phyloP scores from a whole-genome alignment of 148 eudicot genomes.

The Polygonum aviculare region DNA sequence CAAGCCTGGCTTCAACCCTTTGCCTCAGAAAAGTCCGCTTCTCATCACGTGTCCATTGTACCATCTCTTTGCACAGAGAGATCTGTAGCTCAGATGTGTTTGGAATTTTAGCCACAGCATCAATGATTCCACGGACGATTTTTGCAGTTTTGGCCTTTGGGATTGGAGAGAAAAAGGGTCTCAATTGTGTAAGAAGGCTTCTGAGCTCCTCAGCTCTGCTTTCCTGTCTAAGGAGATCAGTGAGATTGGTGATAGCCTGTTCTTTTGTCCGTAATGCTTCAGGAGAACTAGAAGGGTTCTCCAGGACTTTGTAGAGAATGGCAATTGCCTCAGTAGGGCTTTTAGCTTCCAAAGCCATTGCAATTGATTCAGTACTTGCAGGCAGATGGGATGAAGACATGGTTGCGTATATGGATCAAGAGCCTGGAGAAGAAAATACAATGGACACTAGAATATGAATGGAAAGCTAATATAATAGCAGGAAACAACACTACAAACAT shows the following conservation, averaged over 20 bases:
- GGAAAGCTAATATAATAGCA: not conserved
- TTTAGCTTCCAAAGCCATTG: constrained; percentile 32
- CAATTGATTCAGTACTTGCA: constrained; percentile 37
- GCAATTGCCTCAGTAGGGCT: constrained; percentile 31
- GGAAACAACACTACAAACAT: not conserved
- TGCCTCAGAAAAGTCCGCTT: constrained; percentile 40
- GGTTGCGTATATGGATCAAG: constrained; percentile 1
- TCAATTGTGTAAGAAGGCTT: constrained; percentile 30
- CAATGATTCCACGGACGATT: constrained; percentile 43
- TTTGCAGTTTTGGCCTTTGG: constrained; percentile 47
- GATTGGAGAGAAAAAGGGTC: constrained; percentile 30
- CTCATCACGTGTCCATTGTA: constrained; percentile 38
- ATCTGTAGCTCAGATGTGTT: constrained; percentile 39
- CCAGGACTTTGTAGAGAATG: constrained; percentile 32
- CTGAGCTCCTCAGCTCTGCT: constrained; percentile 34
- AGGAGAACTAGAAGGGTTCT: constrained; percentile 35
- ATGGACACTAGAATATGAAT: no score
- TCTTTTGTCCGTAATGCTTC: constrained; percentile 35
- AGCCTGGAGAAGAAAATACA: not conserved
- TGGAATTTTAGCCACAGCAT: constrained; percentile 43
- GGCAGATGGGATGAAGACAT: constrained; percentile 32
- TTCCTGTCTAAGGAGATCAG: constrained; percentile 36
- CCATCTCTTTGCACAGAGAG: constrained; percentile 45
- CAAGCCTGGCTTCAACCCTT: constrained; percentile 39
- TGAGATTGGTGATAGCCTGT: constrained; percentile 35